These are phyloP conservation scores for Boletus bicolor DNA, from an alignment of 768 basidiomycete species.

Conservation along the genomic window DNA sequence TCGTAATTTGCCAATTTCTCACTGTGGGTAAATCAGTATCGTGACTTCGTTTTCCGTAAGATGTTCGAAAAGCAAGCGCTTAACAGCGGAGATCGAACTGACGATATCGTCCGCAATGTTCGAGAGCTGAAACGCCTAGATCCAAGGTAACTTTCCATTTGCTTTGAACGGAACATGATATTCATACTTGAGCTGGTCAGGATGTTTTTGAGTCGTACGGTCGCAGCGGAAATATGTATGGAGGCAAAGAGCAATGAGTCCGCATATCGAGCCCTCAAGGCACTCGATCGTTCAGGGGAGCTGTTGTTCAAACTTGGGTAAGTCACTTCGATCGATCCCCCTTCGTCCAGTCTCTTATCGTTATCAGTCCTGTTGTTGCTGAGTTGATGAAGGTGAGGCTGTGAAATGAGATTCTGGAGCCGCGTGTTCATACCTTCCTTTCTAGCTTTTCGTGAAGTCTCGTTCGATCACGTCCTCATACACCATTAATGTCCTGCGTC, in stretches of 20 bases:
- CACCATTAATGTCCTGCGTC: slow-evolving; percentile 53
- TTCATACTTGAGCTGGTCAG: slow-evolving; percentile 34
- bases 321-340: slow-evolving; percentile 20
- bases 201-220: slow-evolving; percentile 80
- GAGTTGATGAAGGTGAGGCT: slow-evolving; percentile 62
- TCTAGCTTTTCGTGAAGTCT: slow-evolving; percentile 65
- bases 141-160: slow-evolving; percentile 45
- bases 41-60: slow-evolving; percentile 83
- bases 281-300: slow-evolving; percentile 59
- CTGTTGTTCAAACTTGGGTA: slow-evolving; percentile 69
- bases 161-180: neutral
- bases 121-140: slow-evolving; percentile 70
- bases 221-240: slow-evolving; percentile 83
- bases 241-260: slow-evolving; percentile 69
- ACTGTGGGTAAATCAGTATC: slow-evolving; percentile 48
- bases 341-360: slow-evolving; percentile 6
- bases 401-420: neutral
- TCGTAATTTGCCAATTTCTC: slow-evolving; percentile 8
- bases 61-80: slow-evolving; percentile 65
- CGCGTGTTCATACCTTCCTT: slow-evolving; percentile 6
- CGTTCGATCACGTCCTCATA: slow-evolving; percentile 55
- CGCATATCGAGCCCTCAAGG: slow-evolving; percentile 66
- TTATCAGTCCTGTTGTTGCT: slow-evolving; percentile 44
- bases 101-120: slow-evolving; percentile 68
- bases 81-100: slow-evolving; percentile 49